Evolutionary conservation across 2,329 filamentous ascomycete species (phyloP).

Genomic region (Aspergillus ochraceoroseus): DNA sequence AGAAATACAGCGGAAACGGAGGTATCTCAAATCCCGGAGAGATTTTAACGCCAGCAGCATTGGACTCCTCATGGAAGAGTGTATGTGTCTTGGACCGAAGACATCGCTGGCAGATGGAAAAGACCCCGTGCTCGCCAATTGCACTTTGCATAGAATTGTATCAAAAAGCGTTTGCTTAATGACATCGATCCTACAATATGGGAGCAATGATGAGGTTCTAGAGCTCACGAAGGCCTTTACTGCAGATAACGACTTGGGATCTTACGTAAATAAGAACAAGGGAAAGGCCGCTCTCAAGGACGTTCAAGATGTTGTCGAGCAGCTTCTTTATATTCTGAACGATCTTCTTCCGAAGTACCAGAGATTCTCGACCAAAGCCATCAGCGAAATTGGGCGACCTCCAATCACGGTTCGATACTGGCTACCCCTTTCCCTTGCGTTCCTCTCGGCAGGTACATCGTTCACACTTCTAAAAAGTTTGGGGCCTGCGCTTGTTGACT

Average conservation of each 20-base stretch:
- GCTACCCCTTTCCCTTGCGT: conserved; percentile 65
- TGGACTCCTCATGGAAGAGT: conserved; percentile 82
- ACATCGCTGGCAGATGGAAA: conserved; percentile 52
- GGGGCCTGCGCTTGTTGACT: conserved; percentile 69
- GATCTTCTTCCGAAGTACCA: conserved; percentile 64
- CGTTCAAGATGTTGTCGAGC: conserved; percentile 33
- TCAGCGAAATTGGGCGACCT: conserved; percentile 67
- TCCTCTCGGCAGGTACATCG: conserved; percentile 83
- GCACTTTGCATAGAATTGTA: conserved; percentile 68
- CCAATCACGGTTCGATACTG: conserved; percentile 76
- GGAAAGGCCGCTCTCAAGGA: conserved; percentile 33
- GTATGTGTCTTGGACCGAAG: conserved; percentile 61
- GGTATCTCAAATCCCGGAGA: conserved; percentile 64
- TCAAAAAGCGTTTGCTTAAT: conserved; percentile 78
- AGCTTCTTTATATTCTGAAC: conserved; percentile 57
- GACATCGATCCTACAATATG: conserved; percentile 73
- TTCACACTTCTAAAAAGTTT: conserved; percentile 70
- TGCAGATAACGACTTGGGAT: conserved; percentile 55
- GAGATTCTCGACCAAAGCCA: conserved; percentile 51
- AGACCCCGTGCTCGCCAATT: conserved; percentile 40
- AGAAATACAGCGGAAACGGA: conserved; percentile 70
- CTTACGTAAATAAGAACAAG: conserved; percentile 40
- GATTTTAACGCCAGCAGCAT: conserved; percentile 80
- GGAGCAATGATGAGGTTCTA: conserved; percentile 51
- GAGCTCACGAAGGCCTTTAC: conserved; percentile 56